Percentiles rank a stretch among this genome's conserved stretches.
phyloP scores from a whole-genome alignment of 805 yeast species.

The Metschnikowia lachancei region DNA sequence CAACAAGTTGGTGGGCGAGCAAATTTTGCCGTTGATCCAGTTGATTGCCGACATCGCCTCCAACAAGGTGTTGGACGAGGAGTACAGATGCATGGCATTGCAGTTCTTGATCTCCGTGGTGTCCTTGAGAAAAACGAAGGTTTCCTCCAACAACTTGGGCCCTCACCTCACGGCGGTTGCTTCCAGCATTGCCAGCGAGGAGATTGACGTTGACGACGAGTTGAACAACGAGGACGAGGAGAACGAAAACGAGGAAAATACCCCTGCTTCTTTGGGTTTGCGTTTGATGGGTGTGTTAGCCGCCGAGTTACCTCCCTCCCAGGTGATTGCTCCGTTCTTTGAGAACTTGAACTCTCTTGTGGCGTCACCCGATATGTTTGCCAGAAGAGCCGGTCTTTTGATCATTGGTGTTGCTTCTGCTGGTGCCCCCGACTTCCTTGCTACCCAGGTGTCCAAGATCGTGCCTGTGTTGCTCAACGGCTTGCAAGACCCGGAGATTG shows the following conservation, averaged over 20 bases:
- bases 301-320: constrained; percentile 85
- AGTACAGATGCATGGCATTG: constrained; percentile 76
- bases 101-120: constrained; percentile 80
- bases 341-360: constrained; percentile 50
- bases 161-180: constrained; percentile 74
- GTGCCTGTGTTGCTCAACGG: constrained; percentile 74
- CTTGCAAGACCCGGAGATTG: constrained; percentile 66
- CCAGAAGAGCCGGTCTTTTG: constrained; percentile 83
- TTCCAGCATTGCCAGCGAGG: constrained; percentile 73
- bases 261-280: constrained; percentile 73
- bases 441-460: constrained; percentile 69
- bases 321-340: constrained; percentile 77
- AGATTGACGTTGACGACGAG: constrained; percentile 70
- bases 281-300: constrained; percentile 78
- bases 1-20: constrained; percentile 73
- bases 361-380: constrained; percentile 62
- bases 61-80: constrained; percentile 68
- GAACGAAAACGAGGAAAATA: constrained; percentile 88
- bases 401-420: constrained; percentile 79
- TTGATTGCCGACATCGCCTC: constrained; percentile 74
- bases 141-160: constrained; percentile 78
- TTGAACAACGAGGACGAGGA: constrained; percentile 80
- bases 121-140: constrained; percentile 75
- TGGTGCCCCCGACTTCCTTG: constrained; percentile 92
- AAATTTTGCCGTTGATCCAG: constrained; percentile 63